Evolutionary conservation across 75 land plant genomes (phyloP).

Genomic region (Adiantum capillusveneris): DNA sequence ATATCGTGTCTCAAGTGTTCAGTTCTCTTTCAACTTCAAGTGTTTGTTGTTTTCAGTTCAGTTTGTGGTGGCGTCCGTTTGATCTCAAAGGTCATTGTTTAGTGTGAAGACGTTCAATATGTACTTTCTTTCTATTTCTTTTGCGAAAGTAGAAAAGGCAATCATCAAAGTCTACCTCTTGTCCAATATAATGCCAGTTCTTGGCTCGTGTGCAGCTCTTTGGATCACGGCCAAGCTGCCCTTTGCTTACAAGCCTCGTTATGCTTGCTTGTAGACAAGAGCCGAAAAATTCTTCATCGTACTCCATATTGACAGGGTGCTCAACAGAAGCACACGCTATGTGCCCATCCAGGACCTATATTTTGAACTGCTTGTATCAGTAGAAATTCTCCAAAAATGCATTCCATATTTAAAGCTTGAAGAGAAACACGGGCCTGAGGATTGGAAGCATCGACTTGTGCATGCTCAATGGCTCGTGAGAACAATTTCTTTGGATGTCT

Average conservation of each 20-base stretch:
- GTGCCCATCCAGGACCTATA: constrained; percentile 85
- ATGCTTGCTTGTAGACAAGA: constrained; percentile 52
- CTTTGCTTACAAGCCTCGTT: constrained; percentile 46
- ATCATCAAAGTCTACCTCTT: too few relatives aligned
- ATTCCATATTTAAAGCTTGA: background rate
- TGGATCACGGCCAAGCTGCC: constrained; percentile 42
- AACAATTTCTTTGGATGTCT: constrained; percentile 78
- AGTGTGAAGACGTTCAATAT: too few relatives aligned
- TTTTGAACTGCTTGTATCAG: background rate
- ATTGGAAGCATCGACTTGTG: constrained; percentile 81
- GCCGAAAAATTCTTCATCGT: constrained; percentile 85
- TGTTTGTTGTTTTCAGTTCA: too few relatives aligned
- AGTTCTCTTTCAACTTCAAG: too few relatives aligned
- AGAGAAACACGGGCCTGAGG: constrained; percentile 40
- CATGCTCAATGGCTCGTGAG: constrained; percentile 67
- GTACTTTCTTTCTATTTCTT: too few relatives aligned
- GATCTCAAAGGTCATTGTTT: too few relatives aligned
- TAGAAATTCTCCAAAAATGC: background rate
- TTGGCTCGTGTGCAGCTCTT: constrained; percentile 26
- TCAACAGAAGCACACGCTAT: constrained; percentile 84
- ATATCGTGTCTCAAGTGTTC: too few relatives aligned
- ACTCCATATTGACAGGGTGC: constrained; percentile 51
- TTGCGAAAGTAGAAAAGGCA: too few relatives aligned
- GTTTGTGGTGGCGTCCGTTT: too few relatives aligned
- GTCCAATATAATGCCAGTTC: constrained; percentile 81